These are phyloP conservation scores for Russula abietina DNA, from an alignment of 768 basidiomycete genomes.

Conservation along the genomic window DNA sequence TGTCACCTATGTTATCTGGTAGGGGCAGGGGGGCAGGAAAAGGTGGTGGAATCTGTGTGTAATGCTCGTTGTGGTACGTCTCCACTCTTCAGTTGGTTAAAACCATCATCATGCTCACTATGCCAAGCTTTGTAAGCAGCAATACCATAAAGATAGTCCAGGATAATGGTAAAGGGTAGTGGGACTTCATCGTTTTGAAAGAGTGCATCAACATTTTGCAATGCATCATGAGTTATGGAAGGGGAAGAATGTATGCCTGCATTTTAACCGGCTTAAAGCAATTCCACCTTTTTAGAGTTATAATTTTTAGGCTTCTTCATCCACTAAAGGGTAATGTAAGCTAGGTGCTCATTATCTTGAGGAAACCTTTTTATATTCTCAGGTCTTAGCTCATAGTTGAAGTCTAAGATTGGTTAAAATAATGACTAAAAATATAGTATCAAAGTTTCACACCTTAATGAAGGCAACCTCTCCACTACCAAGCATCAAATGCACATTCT, in stretches of 20 bases:
- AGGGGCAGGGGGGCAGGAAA: not conserved
- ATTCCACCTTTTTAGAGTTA: not conserved
- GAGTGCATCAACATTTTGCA: constrained; percentile 3
- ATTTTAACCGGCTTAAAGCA: not conserved
- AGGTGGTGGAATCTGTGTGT: not conserved
- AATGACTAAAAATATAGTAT: not conserved
- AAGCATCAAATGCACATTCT: not conserved
- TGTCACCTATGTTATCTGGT: too few species aligned
- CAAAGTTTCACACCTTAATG: not conserved
- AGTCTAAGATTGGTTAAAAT: constrained; percentile 4
- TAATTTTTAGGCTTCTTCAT: not conserved
- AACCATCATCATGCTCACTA: not conserved
- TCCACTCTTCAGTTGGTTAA: not conserved
- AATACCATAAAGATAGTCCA: too few species aligned
- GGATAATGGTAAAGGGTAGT: not conserved
- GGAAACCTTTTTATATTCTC: not conserved
- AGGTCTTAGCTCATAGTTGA: not conserved
- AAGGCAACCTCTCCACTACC: not conserved
- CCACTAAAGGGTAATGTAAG: not conserved
- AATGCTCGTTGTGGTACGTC: not conserved
- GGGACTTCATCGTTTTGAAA: not conserved
- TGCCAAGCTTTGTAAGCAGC: not conserved
- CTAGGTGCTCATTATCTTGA: not conserved
- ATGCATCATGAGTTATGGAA: too few species aligned
- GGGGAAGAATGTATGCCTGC: not conserved